Evolutionary conservation across 345 rosid genomes (phyloP), one percentile per base, ranked within the genome.

Genomic region (Citrus sp.): DNA sequence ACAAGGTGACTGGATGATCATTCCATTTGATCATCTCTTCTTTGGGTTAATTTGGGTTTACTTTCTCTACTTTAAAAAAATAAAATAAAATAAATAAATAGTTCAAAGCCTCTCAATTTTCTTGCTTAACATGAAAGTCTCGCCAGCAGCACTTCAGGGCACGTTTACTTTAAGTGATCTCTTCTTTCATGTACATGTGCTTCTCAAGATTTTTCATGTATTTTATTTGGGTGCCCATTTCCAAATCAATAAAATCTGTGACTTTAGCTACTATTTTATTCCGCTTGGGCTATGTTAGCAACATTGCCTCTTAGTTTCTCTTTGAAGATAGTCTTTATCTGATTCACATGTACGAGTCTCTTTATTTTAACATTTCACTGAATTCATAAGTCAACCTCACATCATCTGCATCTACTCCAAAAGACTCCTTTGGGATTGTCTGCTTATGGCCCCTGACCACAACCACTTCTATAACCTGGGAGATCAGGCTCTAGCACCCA

Each of bases 371-470:
- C 30, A 25, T 67, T 27, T 64, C 68, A 66, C 49, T 58, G 28
- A 54, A 66, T 61, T 38, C 58, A 14, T 54, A 67, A 75, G 71
- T 75, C 78, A 75, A 75, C 9, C 37, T 73, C 77, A 14, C 4
- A 24, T 72, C 65, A 34, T 34, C 68, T 61, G 24, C 67, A 61
- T 49, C 38, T 49, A 6, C 65, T 75, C 55, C 42, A 63, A 63
- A 49, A 21, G 27, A 51, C 24, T 75, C 78, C n/a, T 75, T 22
- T 65, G 63, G 51, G 62, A 21, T 75, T 32, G 24, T 75, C 75
- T 58, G 71, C 70, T 65, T 13, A 83, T 86, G 88, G 88, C 84
- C 70, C 32, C 79, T 74, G 56, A 60, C 49, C 34, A 59, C 13
- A 9, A 14, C 56, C 58, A 55, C 34, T 40, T 42, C 51, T 28